These are phyloP conservation scores for Leccinellum albellum DNA, from an alignment of 768 basidiomycete species.

Conservation along the genomic window DNA sequence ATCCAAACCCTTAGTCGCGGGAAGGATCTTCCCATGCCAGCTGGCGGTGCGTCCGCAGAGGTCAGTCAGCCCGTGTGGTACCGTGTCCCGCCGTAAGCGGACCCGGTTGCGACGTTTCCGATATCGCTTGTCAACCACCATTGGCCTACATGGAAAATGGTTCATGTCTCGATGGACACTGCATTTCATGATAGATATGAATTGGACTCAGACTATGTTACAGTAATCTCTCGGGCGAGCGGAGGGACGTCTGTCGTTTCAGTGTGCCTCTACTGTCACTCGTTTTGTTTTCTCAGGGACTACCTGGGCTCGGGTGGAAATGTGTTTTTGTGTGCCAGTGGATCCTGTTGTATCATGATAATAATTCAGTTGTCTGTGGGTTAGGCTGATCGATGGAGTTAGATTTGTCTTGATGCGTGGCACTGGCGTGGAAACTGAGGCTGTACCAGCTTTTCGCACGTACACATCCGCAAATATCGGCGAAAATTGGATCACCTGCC, in stretches of 20 bases:
- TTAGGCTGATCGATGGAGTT: not conserved
- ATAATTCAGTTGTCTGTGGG: conserved; percentile 1
- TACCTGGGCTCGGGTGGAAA: conserved; percentile 3
- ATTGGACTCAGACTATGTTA: conserved; percentile 20
- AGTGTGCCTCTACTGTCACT: conserved; percentile 4
- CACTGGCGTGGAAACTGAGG: not conserved
- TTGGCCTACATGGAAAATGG: conserved; percentile 4
- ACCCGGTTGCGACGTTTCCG: not conserved
- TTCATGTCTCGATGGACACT: conserved; percentile 10
- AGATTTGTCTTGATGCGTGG: not conserved
- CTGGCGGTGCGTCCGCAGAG: conserved; percentile 7
- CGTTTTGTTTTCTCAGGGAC: conserved; percentile 7
- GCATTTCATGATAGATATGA: conserved; percentile 20
- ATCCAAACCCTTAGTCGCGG: conserved; percentile 5
- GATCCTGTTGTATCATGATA: conserved; percentile 14
- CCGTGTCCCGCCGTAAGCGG: conserved; percentile 6
- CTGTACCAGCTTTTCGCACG: not conserved
- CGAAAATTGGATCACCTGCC: not conserved
- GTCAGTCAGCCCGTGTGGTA: conserved; percentile 22
- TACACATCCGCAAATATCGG: conserved; percentile 8
- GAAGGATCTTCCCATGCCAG: not conserved
- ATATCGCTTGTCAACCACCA: conserved; percentile 4
- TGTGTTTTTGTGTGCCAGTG: conserved; percentile 2
- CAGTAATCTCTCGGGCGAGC: conserved; percentile 6
- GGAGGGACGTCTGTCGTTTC: conserved; percentile 13